Evolutionary conservation across 169 alveolate species (phyloP), one percentile per base, ranked within the genome.

Genomic region (Babesia ovis): DNA sequence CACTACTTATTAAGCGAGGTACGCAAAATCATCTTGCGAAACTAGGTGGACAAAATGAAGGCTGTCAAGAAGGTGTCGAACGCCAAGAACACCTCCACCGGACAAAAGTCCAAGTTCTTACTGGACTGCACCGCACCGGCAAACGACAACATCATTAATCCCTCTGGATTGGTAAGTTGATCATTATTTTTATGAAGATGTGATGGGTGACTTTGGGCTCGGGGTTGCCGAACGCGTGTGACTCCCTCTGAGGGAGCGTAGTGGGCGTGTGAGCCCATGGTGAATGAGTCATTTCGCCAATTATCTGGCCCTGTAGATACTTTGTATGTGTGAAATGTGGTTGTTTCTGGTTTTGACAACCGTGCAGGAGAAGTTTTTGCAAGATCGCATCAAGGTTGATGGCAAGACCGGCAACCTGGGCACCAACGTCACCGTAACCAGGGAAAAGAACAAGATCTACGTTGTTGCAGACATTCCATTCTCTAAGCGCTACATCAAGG

Each of bases 361-460:
- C 16, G 20, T 37, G 25, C 75, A 92, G 95, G 99, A 95, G 80
- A 94, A 95, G 86, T 98, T 92, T 91, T 87, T 98, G 58, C 91
- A 91, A 82, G 93, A 93, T 75, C 91, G 94, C 72, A 96, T 96
- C 75, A 98, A 98, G 92, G 99, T 96, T 23, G 95, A 94, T 55
- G 98, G 98, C 35, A 97, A 96, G 92, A 88, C 96, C 68, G 98
- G 98, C 74, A 96, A 97, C 86, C 91, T 98, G 42, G 98, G 99
- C 27, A 94, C 93, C 45, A 91, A 90, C 68, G 93, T 96, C 53
- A 89, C 90, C 68, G 93, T 95, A 39, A 67, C 93, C 84, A 84
- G 97, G 46, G 98, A 96, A 54, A 93, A 92, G 73, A 85, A 90
- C 71, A 94, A 94, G 88, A 92, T 97, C 73, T 88, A 77, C 77